Evolutionary conservation across 768 basidiomycete species (phyloP).

Genomic region (Pleurotus sapidus): DNA sequence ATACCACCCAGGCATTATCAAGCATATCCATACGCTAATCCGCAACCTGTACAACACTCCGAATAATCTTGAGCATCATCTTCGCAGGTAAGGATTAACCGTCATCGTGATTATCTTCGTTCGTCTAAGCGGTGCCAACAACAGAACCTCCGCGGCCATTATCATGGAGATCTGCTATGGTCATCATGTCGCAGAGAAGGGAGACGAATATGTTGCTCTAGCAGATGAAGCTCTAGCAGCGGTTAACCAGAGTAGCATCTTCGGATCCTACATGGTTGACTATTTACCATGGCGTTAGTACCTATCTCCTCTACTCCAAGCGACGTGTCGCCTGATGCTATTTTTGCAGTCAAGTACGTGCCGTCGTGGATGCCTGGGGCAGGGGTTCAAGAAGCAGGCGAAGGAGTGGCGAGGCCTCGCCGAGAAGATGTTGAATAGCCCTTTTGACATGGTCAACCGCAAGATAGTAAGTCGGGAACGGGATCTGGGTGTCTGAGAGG

Average conservation of each 20-base stretch:
- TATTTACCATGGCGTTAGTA: conserved; percentile 2
- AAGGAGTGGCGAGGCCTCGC: conserved; percentile 28
- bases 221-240: conserved; percentile 21
- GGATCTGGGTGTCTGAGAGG: not conserved
- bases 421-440: conserved; percentile 32
- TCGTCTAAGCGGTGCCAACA: not conserved
- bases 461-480: conserved; percentile 19
- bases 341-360: conserved; percentile 32
- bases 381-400: conserved; percentile 36
- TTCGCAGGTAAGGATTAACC: not conserved
- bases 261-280: conserved; percentile 21
- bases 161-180: conserved; percentile 19
- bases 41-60: not conserved
- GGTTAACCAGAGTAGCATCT: conserved; percentile 14
- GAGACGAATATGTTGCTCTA: conserved; percentile 21
- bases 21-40: not conserved
- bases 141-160: conserved; percentile 9
- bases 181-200: conserved; percentile 17
- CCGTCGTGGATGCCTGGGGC: conserved; percentile 50
- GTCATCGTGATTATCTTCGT: not conserved
- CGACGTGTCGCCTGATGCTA: conserved; percentile 4
- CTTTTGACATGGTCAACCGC: conserved; percentile 28
- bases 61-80: conserved; percentile 3
- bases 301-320: not conserved
- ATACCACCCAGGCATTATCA: conserved; percentile 1